These are phyloP conservation scores for Annulohypoxylon bovei DNA, from an alignment of 495 filamentous ascomycete species.

Conservation along the genomic window DNA sequence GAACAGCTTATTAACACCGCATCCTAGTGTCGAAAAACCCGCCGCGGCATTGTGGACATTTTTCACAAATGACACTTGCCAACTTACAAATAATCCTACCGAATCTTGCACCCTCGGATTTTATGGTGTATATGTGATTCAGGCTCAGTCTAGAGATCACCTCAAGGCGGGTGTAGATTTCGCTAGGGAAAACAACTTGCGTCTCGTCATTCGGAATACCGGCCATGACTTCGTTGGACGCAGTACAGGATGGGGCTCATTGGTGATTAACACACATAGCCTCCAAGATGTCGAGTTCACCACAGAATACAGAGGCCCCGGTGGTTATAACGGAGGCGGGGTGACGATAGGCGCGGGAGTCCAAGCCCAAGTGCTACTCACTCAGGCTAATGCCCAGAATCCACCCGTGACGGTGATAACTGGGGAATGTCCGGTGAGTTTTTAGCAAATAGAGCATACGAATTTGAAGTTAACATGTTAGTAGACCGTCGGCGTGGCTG, in stretches of 20 bases:
- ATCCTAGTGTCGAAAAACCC: conserved; percentile 49
- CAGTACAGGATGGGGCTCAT: conserved; percentile 65
- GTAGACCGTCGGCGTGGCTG: conserved; percentile 59
- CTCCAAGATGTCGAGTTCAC: conserved; percentile 62
- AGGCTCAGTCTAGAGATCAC: conserved; percentile 55
- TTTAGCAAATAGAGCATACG: neutral
- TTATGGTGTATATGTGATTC: conserved; percentile 65
- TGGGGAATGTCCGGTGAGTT: conserved; percentile 54
- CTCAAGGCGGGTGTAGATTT: conserved; percentile 63
- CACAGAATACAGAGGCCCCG: conserved; percentile 47
- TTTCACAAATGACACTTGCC: conserved; percentile 59
- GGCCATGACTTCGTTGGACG: conserved; percentile 69
- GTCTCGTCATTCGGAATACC: conserved; percentile 72
- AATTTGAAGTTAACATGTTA: conserved; percentile 52
- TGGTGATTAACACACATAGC: conserved; percentile 72
- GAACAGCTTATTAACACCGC: conserved; percentile 11
- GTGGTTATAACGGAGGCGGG: conserved; percentile 55
- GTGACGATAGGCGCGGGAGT: conserved; percentile 62
- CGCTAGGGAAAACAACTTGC: conserved; percentile 64
- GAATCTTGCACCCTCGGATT: conserved; percentile 67
- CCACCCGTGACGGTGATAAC: conserved; percentile 62
- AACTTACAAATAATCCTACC: conserved; percentile 59
- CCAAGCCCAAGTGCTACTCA: conserved; percentile 56
- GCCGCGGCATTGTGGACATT: conserved; percentile 57
- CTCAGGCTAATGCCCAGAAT: conserved; percentile 52